Evolutionary conservation across 257 asterid genomes (phyloP).

Genomic region (Orobanche coerulescens): DNA sequence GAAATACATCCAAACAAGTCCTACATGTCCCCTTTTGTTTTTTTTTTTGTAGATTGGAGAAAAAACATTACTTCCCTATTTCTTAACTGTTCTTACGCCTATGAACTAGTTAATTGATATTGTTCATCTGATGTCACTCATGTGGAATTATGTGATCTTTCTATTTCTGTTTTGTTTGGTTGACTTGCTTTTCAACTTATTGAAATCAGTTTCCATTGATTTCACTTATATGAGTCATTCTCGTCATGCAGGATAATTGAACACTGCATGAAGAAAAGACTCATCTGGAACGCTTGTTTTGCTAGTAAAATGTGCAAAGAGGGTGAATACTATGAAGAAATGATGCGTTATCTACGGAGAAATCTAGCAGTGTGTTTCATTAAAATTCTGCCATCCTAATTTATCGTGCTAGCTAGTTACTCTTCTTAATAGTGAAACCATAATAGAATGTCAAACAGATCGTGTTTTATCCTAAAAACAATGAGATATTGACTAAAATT

Average conservation of each 20-base stretch:
- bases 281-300: constrained; percentile 71
- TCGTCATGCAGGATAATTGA: constrained; percentile 65
- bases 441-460: not conserved
- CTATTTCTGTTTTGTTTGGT: not conserved
- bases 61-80: not conserved
- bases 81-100: constrained; percentile 3
- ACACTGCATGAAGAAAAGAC: constrained; percentile 87
- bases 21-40: not conserved
- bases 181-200: constrained; percentile 4
- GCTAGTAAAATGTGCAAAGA: constrained; percentile 94
- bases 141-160: not conserved
- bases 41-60: not conserved
- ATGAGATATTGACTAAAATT: not conserved
- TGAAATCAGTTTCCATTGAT: constrained; percentile 6
- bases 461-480: constrained; percentile 11
- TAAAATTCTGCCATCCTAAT: constrained; percentile 20
- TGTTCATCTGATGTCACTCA: constrained; percentile 9
- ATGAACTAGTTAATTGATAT: not conserved
- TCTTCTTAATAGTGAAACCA: not conserved
- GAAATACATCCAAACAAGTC: too few species aligned
- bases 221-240: constrained; percentile 12
- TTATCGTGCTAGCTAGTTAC: constrained; percentile 1
- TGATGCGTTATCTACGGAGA: constrained; percentile 92
- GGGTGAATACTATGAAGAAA: constrained; percentile 91
- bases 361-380: constrained; percentile 67